These are phyloP conservation scores for Colletotrichum sp. DNA, from an alignment of 2,329 filamentous ascomycete genomes.

Conservation along the genomic window DNA sequence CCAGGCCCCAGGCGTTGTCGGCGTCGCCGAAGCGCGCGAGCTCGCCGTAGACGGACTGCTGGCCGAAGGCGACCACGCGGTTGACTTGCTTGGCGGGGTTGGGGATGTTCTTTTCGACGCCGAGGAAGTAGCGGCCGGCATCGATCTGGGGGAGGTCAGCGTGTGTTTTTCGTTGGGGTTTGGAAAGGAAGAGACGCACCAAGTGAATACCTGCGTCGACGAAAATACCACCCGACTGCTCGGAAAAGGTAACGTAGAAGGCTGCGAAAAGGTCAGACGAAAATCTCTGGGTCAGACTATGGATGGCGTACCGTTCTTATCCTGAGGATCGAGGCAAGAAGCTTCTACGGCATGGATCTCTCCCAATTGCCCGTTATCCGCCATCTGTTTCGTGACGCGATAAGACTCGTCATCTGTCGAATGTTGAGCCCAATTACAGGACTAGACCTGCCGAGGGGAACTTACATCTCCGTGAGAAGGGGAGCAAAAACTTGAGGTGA, in stretches of 20 bases:
- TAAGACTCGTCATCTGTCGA: background rate
- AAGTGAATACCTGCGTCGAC: background rate
- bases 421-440: accelerated
- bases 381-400: background rate
- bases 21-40: conserved; percentile 14
- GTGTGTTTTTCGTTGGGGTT: accelerated
- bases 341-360: background rate
- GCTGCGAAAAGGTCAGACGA: accelerated
- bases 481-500: background rate
- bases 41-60: background rate
- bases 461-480: background rate
- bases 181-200: accelerated
- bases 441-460: accelerated
- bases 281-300: too few relatives aligned
- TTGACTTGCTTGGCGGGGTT: background rate
- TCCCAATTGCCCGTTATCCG: background rate
- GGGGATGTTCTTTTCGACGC: background rate
- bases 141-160: background rate
- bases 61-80: background rate
- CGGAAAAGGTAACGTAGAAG: background rate
- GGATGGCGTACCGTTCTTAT: background rate
- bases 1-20: conserved; percentile 38
- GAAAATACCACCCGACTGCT: background rate
- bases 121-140: background rate
- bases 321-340: background rate